Percentiles rank a stretch among this genome's conserved stretches.
phyloP scores from a whole-genome alignment of 176 grass and related monocot genomes.

The Aegilops sharonensis region DNA sequence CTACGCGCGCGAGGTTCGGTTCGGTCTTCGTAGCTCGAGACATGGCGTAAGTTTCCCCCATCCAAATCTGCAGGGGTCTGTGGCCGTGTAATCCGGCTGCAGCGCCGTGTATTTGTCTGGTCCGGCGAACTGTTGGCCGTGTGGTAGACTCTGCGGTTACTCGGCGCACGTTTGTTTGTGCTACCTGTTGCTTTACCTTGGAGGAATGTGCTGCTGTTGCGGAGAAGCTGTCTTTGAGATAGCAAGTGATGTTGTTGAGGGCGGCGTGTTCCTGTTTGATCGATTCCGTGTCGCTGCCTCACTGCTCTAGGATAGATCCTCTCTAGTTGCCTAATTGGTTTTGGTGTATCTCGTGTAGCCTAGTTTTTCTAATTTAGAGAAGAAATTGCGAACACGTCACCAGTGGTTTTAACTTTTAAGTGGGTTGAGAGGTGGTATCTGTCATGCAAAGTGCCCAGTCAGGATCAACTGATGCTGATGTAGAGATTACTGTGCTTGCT shows the following conservation, averaged over 20 bases:
- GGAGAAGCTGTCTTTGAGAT: neutral
- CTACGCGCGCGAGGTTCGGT: neutral
- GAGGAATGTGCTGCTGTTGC: neutral
- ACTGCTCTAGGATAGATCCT: neutral
- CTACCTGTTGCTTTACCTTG: neutral
- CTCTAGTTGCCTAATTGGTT: no score
- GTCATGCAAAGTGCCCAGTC: neutral
- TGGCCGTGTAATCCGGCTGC: neutral
- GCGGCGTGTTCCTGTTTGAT: neutral
- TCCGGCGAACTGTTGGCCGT: neutral
- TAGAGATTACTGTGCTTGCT: neutral
- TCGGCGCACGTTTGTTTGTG: neutral
- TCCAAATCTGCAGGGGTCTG: neutral
- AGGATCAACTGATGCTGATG: neutral
- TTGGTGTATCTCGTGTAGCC: neutral
- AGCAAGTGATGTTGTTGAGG: no score
- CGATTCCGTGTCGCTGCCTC: neutral
- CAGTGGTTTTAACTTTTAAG: neutral
- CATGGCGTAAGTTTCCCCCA: constrained; percentile 21
- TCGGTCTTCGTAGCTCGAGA: constrained; percentile 10
- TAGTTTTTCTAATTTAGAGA: neutral
- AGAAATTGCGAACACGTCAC: neutral
- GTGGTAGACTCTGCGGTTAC: neutral
- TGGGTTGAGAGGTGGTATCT: neutral
- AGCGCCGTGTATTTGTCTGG: neutral